These are phyloP conservation scores for Geosiphon pyriformis DNA, from an alignment of 192 early-diverging fungal genomes.

Conservation along the genomic window DNA sequence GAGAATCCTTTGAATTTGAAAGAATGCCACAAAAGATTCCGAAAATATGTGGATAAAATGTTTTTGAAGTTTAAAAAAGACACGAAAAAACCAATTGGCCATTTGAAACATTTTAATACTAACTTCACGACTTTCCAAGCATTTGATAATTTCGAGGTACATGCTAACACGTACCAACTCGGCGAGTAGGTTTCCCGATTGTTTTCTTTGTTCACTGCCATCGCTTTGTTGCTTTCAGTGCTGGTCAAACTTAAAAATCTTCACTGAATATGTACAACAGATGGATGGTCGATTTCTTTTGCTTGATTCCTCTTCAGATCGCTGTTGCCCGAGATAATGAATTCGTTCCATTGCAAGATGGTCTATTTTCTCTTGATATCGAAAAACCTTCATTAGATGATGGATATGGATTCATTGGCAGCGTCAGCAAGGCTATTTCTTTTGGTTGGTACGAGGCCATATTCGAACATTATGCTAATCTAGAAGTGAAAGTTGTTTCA, in stretches of 20 bases:
- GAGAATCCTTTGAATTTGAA: background rate
- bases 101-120: slow-evolving; percentile 2
- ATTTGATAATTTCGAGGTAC: background rate
- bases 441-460: slow-evolving; percentile 26
- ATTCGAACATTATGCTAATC: slow-evolving; percentile 16
- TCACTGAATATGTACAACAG: background rate
- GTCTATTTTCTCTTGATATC: slow-evolving; percentile 4
- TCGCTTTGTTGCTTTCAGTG: too few species aligned
- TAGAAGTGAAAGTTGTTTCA: slow-evolving; percentile 24
- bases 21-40: background rate
- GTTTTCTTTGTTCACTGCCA: too few species aligned
- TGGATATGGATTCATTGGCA: slow-evolving; percentile 14
- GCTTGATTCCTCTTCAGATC: slow-evolving; percentile 16
- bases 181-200: slow-evolving; percentile 19
- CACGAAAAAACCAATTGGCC: slow-evolving; percentile 17
- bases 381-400: slow-evolving; percentile 11
- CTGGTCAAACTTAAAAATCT: background rate
- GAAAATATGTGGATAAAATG: slow-evolving; percentile 7
- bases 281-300: slow-evolving; percentile 15
- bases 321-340: slow-evolving; percentile 23
- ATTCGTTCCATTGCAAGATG: slow-evolving; percentile 16
- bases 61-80: slow-evolving; percentile 16
- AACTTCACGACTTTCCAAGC: background rate
- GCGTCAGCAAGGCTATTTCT: slow-evolving; percentile 16
- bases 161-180: too few species aligned